A percentile compares a stretch with the other conserved stretches of the same genome.
These are phyloP conservation scores for Pyrrhoderma noxium DNA, from an alignment of 1,284 basidiomycete genomes.

Conservation along the genomic window DNA sequence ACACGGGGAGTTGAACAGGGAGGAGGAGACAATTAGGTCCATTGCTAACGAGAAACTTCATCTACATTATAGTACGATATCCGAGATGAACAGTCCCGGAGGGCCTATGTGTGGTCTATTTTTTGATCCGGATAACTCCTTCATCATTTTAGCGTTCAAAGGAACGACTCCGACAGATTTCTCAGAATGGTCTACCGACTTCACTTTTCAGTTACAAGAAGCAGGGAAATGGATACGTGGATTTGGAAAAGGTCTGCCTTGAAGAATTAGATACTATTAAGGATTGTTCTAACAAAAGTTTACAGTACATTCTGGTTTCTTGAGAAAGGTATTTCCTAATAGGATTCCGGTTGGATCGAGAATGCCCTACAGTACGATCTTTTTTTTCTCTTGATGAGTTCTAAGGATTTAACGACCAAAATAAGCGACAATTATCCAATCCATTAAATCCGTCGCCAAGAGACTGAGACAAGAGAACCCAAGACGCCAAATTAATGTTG, in stretches of 20 bases:
- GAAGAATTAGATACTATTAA: background rate
- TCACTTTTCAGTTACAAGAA: conserved; percentile 23
- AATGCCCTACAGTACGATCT: conserved; percentile 21
- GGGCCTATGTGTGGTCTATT: conserved; percentile 23
- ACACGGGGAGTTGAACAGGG: conserved; percentile 9
- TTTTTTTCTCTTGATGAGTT: background rate
- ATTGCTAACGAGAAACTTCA: conserved; percentile 18
- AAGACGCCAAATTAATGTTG: conserved; percentile 23
- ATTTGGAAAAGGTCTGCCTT: conserved; percentile 21
- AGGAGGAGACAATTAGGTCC: conserved; percentile 19
- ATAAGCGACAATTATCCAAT: conserved; percentile 21
- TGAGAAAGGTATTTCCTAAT: conserved; percentile 23
- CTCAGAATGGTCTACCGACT: conserved; percentile 29
- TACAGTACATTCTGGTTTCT: conserved; percentile 27
- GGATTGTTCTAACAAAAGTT: background rate
- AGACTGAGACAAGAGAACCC: conserved; percentile 14
- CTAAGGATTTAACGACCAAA: background rate
- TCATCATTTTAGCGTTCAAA: conserved; percentile 24
- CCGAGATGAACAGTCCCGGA: conserved; percentile 22
- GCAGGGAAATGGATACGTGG: conserved; percentile 23
- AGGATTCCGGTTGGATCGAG: conserved; percentile 17
- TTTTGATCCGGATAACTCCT: conserved; percentile 21
- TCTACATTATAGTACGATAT: conserved; percentile 21
- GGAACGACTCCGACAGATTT: conserved; percentile 31
- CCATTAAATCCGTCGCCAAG: conserved; percentile 19